These are phyloP conservation scores for Thelonectria blattea DNA, from an alignment of 2,329 filamentous ascomycete genomes.

Conservation along the genomic window DNA sequence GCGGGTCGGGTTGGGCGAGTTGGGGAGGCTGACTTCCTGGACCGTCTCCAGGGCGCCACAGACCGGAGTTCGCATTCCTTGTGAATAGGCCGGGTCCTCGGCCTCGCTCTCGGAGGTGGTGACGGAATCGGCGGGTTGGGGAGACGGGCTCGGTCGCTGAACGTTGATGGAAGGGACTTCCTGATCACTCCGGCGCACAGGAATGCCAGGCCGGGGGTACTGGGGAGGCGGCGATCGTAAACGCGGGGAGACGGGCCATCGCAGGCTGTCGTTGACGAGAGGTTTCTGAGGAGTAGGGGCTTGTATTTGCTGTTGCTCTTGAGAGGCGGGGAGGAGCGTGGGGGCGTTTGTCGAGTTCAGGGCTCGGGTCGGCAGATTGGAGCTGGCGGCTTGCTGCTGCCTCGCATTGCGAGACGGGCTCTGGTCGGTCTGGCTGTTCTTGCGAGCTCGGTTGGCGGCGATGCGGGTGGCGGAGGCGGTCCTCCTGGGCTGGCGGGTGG, in stretches of 20 bases:
- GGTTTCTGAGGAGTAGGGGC: constrained; percentile 70
- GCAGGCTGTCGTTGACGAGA: constrained; percentile 59
- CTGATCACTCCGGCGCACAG: constrained; percentile 54
- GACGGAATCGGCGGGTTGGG: constrained; percentile 48
- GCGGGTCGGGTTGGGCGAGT: constrained; percentile 63
- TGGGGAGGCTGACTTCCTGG: constrained; percentile 83
- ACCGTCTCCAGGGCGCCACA: constrained; percentile 83
- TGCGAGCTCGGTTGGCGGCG: constrained; percentile 61
- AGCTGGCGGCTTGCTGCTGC: constrained; percentile 61
- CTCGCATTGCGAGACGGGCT: constrained; percentile 64
- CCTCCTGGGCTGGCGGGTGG: constrained; percentile 48
- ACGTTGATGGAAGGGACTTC: constrained; percentile 61
- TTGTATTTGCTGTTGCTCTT: constrained; percentile 66
- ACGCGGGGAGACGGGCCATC: constrained; percentile 80
- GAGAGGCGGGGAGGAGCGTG: constrained; percentile 63
- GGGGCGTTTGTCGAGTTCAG: constrained; percentile 73
- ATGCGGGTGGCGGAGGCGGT: constrained; percentile 45
- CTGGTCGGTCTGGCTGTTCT: constrained; percentile 68
- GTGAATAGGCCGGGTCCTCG: constrained; percentile 54
- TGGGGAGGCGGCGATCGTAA: constrained; percentile 76
- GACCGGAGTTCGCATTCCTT: constrained; percentile 65
- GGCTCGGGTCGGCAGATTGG: constrained; percentile 68
- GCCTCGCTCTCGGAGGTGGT: constrained; percentile 57
- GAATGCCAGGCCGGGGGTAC: constrained; percentile 53
- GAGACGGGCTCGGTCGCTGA: constrained; percentile 56